Evolutionary conservation across 2,329 filamentous ascomycete species (phyloP), one percentile per base, ranked within the genome.

Genomic region (Fusarium sp.): DNA sequence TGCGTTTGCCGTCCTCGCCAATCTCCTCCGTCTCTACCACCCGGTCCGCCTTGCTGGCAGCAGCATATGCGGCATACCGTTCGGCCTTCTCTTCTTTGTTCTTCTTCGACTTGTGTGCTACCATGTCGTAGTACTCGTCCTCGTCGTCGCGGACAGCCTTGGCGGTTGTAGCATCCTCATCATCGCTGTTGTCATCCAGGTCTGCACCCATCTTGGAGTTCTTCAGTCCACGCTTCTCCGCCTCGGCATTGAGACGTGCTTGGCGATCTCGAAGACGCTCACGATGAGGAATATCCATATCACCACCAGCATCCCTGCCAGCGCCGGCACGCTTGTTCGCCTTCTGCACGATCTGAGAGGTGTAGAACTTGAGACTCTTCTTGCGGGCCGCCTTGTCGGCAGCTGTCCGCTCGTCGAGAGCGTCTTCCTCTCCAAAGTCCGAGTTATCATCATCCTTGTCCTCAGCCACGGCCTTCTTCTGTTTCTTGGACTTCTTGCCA

Each of bases 331-430:
- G 92, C 78, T 93, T 94, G 82, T 93, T 97, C 61, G 93, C 89
- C 81, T 97, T 98, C 79, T 98, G 95, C 27, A 92, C 91, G 71
- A 99, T 96, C 78, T 99, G 96, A 3, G 94, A 97, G 2, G 96
- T 98, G 86, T 99, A 99, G 85, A 99, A 99, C 68, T 93, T 91
- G 62, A 99, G 87, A 69, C 89, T 93, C 84, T 96, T 97, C 85
- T 96, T 97, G 79, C 92, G 92, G 64, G 89, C 87, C 0, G 90
- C 92, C 81, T 99, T 99, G 75, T 97, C 93, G 42, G 91, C 92
- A 1, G 93, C 91, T 65, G 95, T 89, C 66, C 89, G 86, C 10
- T 90, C 89, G 58, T 93, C 93, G 63, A 98, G 86, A 4, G 84
- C 82, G 14, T 92, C 90, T 78, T 97, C 93, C 75, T 99, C 96